Base-by-base conservation (phyloP, 176 grass and related monocot species). In the Thinopyrum elongatum region DNA sequence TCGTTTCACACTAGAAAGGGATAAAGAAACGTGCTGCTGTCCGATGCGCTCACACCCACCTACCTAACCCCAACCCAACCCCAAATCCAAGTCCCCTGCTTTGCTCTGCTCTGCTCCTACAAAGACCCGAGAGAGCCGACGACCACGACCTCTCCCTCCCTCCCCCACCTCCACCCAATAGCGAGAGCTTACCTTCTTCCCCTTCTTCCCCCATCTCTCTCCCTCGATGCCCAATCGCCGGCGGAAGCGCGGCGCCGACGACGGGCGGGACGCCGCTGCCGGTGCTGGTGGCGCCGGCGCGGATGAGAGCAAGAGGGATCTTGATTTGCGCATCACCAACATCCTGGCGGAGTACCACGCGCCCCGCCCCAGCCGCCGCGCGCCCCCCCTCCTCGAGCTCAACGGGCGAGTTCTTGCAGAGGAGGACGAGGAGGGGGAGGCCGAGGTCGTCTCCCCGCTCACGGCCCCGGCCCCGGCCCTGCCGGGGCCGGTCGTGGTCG, bases 311-410 rank as follows among this genome's bases (percentile, higher is more conserved):
- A 81, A 75, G 15, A 75, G 19, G 26, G 19, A 58, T 58, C 26
- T 75, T 44, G 47, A 17, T 19, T 29, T 51, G 14, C 72, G 42
- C 26, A 75, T 75, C 42, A 75, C 72, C 0, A 11, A 38, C 83
- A 60, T 72, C 57, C 81, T 89, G 28, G 83, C 77, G 2, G 53
- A 58, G 41, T 84, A 55, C 25, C 84, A 78, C 29, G 88, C 72
- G 72, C 72, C 25, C 15, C 26, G 23, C 70, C 70, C 39, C 39
- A 0, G 31, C n/a, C 80, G 60, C 46, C 81, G 16, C 41, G 75
- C 78, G 64, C 76, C 87, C 65, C 79, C 85, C 21, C 81, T 91
- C 74, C 77, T 87, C 41, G 65, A 80, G 46, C 72, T 83, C 74
- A 87, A 75, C 80, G 57, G 12, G 10, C 29, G 23, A 2, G 4